Evolutionary conservation across 2,329 filamentous ascomycete genomes (phyloP).

Genomic region (Hymenotorrendiella dingleyae): DNA sequence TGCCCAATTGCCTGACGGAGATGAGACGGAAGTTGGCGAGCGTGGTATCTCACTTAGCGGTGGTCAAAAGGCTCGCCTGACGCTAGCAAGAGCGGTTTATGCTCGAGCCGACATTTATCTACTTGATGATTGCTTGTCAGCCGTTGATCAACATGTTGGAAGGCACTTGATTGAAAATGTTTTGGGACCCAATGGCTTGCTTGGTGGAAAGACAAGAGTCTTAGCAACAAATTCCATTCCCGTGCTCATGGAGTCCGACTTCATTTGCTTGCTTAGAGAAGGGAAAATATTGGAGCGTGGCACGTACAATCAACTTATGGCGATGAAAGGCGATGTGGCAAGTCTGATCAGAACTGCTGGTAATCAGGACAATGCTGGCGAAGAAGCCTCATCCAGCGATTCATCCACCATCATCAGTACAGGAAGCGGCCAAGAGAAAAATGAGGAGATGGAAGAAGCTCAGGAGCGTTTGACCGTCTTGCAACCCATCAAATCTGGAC

Average conservation of each 20-base stretch:
- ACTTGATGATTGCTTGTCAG: constrained; percentile 88
- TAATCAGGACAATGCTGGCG: constrained; percentile 42
- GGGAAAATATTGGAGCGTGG: constrained; percentile 81
- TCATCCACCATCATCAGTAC: constrained; percentile 52
- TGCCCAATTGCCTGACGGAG: constrained; percentile 84
- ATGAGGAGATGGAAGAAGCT: constrained; percentile 64
- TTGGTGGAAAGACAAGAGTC: constrained; percentile 82
- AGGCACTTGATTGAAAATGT: constrained; percentile 93
- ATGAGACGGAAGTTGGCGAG: constrained; percentile 94
- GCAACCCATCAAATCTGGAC: constrained; percentile 61
- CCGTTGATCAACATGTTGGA: constrained; percentile 97
- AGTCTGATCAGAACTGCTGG: constrained; percentile 75
- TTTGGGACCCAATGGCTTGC: constrained; percentile 74
- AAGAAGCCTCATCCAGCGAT: constrained; percentile 43
- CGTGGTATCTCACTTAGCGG: constrained; percentile 93
- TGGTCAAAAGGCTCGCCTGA: constrained; percentile 91
- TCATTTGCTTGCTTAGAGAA: constrained; percentile 77
- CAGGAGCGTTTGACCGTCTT: constrained; percentile 73
- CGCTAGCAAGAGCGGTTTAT: constrained; percentile 89
- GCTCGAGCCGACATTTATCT: constrained; percentile 95
- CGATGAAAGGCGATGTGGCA: constrained; percentile 86
- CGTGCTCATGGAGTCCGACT: constrained; percentile 83
- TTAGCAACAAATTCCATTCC: constrained; percentile 93
- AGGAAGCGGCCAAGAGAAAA: constrained; percentile 46
- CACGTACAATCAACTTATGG: constrained; percentile 84